A percentile compares a stretch with the other conserved stretches of the same genome.
phyloP scores from a whole-genome alignment of 805 yeast genomes.

The Cyberlindnera misumaiensis region DNA sequence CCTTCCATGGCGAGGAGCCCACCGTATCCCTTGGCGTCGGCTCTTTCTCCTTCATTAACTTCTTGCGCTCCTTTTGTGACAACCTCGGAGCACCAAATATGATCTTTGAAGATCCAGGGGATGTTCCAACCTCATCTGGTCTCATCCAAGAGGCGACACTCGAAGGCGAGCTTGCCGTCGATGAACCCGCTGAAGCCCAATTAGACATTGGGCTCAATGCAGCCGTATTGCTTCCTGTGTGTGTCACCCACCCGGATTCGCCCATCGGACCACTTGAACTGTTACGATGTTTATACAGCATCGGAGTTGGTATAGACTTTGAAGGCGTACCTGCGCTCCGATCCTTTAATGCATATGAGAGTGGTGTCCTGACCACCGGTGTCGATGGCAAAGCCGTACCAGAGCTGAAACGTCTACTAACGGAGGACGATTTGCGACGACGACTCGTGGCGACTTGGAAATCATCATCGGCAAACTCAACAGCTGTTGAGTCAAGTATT shows the following conservation, averaged over 20 bases:
- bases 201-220: constrained; percentile 8
- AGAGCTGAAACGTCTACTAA: constrained; percentile 10
- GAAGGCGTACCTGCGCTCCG: constrained; percentile 4
- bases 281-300: neutral
- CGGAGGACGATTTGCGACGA: constrained; percentile 27
- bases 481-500: constrained; percentile 18
- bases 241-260: neutral
- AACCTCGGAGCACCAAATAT: constrained; percentile 8
- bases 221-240: neutral
- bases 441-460: constrained; percentile 29
- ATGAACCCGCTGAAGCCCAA: constrained; percentile 6
- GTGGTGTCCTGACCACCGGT: neutral
- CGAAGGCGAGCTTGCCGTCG: neutral
- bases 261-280: neutral
- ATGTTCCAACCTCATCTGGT: neutral
- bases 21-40: no score
- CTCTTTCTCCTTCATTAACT: constrained; percentile 25
- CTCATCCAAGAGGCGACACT: neutral
- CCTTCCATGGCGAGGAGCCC: constrained; percentile 4
- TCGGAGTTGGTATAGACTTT: constrained; percentile 1
- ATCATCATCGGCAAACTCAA: constrained; percentile 25
- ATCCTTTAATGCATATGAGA: neutral
- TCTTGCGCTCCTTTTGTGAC: constrained; percentile 57
- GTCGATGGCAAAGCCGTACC: neutral
- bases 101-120: constrained; percentile 9